Evolutionary conservation across 306 rosid species (phyloP).

Genomic region (Morella rubra): DNA sequence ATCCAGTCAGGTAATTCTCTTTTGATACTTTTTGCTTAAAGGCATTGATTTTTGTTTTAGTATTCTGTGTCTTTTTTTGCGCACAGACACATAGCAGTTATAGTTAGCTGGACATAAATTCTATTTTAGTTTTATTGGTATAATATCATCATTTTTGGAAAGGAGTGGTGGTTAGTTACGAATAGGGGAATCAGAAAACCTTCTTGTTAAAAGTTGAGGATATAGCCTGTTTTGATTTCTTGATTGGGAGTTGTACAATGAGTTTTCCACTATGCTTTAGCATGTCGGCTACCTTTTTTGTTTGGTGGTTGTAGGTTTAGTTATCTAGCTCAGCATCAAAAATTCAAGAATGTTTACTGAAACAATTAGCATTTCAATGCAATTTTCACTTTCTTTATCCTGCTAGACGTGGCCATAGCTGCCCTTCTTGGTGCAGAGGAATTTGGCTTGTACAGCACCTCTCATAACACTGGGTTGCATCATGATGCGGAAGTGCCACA

Average conservation of each 20-base stretch:
- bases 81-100: neutral
- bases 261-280: neutral
- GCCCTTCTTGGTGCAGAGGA: slow-evolving; percentile 99
- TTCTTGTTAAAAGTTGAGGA: neutral
- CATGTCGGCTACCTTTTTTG: neutral
- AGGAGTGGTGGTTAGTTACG: neutral
- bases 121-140: neutral
- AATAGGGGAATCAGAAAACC: neutral
- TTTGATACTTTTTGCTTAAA: neutral
- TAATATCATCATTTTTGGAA: neutral
- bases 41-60: no score
- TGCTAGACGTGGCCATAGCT: slow-evolving; percentile 97
- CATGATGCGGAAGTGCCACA: slow-evolving; percentile 99
- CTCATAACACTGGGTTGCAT: slow-evolving; percentile 98
- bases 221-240: neutral
- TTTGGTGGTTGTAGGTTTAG: neutral
- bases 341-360: no score
- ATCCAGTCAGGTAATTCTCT: slow-evolving; percentile 49
- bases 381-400: no score
- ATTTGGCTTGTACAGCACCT: slow-evolving; percentile 98
- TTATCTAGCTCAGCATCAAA: neutral
- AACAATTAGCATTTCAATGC: no score
- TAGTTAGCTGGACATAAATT: neutral
- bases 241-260: neutral
- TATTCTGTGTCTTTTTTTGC: no score